These are phyloP conservation scores for Pythium brassicae DNA, from an alignment of 352 stramenopile genomes.

Conservation along the genomic window DNA sequence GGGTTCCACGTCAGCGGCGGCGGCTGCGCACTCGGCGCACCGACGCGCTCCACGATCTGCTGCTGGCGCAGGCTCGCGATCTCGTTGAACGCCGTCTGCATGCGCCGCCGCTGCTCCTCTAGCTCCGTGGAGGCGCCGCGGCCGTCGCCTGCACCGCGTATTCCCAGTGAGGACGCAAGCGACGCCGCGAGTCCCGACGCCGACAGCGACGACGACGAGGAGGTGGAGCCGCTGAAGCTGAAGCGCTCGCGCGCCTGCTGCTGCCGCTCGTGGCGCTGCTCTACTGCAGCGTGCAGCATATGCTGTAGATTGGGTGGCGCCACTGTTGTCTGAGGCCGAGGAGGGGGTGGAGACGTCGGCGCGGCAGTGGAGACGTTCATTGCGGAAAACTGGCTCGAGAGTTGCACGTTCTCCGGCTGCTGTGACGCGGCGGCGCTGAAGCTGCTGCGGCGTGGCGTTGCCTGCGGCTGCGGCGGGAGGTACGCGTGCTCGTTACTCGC, in stretches of 20 bases:
- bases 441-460: background rate
- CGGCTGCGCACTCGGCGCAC: constrained; percentile 4
- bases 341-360: background rate
- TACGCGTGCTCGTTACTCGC: constrained; percentile 55
- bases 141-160: constrained; percentile 1
- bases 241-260: constrained; percentile 8
- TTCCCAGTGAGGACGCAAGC: constrained; percentile 8
- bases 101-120: constrained; percentile 10
- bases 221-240: background rate
- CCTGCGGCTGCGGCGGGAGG: constrained; percentile 23
- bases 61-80: constrained; percentile 9
- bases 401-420: background rate
- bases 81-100: constrained; percentile 6
- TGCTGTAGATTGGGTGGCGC: background rate
- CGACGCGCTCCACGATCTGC: constrained; percentile 20
- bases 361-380: background rate
- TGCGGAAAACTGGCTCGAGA: background rate
- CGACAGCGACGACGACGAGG: constrained; percentile 5
- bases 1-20: constrained; percentile 6
- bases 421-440: constrained; percentile 13
- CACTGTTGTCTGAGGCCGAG: background rate
- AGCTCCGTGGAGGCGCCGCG: constrained; percentile 1
- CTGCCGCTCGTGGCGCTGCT: background rate
- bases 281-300: constrained; percentile 4
- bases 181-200: constrained; percentile 4